Evolutionary conservation across 768 basidiomycete genomes (phyloP).

Genomic region (Russula sp.): DNA sequence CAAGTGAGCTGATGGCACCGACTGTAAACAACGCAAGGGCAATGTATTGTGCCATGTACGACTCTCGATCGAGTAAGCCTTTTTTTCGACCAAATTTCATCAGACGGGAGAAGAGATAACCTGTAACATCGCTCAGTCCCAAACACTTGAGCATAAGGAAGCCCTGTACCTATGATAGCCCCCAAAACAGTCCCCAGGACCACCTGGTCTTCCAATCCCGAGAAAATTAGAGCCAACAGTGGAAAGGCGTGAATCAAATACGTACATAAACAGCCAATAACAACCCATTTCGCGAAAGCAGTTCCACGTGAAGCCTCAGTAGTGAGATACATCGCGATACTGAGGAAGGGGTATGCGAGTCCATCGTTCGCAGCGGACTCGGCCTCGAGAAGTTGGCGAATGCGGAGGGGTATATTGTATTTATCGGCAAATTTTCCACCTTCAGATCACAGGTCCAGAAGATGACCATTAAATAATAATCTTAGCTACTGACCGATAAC

Average conservation of each 20-base stretch:
- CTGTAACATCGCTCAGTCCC: constrained; percentile 29
- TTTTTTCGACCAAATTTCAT: constrained; percentile 64
- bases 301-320: constrained; percentile 52
- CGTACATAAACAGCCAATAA: constrained; percentile 72
- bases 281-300: constrained; percentile 79
- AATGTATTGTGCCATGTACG: constrained; percentile 83
- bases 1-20: constrained; percentile 71
- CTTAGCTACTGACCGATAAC: constrained; percentile 49
- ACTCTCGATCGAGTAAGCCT: constrained; percentile 70
- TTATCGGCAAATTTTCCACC: constrained; percentile 64
- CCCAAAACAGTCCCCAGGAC: constrained; percentile 70
- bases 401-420: constrained; percentile 57
- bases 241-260: background rate
- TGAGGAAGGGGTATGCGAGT: constrained; percentile 87
- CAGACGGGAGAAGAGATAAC: constrained; percentile 56
- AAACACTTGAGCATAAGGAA: background rate
- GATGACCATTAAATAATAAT: background rate
- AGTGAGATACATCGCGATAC: constrained; percentile 78
- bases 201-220: constrained; percentile 58
- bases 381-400: constrained; percentile 75
- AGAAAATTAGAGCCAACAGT: background rate
- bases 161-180: constrained; percentile 37
- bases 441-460: constrained; percentile 23
- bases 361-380: constrained; percentile 97
- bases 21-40: constrained; percentile 65